These are phyloP conservation scores for Blastocystis sp. DNA, from an alignment of 352 stramenopile species.

Conservation along the genomic window DNA sequence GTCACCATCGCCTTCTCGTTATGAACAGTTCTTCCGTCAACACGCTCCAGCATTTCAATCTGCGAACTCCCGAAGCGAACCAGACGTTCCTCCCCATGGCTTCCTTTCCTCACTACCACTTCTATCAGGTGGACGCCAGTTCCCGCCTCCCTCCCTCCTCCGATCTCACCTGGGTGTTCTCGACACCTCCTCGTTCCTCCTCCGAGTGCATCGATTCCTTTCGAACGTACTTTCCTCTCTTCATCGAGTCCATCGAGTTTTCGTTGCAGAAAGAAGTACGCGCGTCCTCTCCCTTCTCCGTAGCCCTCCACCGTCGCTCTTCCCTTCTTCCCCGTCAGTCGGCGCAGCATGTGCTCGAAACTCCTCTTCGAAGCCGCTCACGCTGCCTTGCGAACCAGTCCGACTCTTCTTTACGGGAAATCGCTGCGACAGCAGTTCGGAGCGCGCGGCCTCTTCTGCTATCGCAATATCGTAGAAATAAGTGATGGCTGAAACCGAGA, in stretches of 20 bases:
- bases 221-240: background rate
- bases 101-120: background rate
- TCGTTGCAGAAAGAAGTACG: background rate
- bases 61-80: background rate
- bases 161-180: slow-evolving; percentile 16
- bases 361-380: slow-evolving; percentile 12
- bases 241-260: background rate
- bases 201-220: slow-evolving; percentile 1
- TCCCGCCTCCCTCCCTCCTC: background rate
- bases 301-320: background rate
- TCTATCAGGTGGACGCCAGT: background rate
- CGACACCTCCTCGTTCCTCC: background rate
- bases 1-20: background rate
- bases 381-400: background rate
- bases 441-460: background rate
- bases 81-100: background rate
- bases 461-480: slow-evolving; percentile 11
- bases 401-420: slow-evolving; percentile 12
- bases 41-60: background rate
- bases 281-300: background rate
- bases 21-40: background rate
- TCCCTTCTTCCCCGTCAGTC: slow-evolving; percentile 11
- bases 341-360: slow-evolving; percentile 11
- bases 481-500: too few species aligned
- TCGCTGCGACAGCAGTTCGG: background rate